A percentile compares a stretch with the other conserved stretches of the same genome.
Conservation (phyloP, 1,284 basidiomycete species). For the Ustilago trichophora region DNA sequence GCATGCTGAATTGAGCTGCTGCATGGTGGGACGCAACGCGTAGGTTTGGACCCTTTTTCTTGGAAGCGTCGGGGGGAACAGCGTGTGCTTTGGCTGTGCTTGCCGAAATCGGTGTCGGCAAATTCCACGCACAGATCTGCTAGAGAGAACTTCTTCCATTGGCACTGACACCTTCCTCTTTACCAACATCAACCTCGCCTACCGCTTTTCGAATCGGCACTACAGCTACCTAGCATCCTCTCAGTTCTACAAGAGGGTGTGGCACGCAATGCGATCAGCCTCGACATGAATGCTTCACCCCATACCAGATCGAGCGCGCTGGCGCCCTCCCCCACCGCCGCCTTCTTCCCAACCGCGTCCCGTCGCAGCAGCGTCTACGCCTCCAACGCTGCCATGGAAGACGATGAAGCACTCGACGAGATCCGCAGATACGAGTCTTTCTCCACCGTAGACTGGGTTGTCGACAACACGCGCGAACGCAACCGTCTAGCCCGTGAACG, state of each 20-base stretch:
- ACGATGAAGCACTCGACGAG: slow-evolving; percentile 60
- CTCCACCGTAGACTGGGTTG: slow-evolving; percentile 65
- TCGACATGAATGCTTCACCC: slow-evolving; percentile 30
- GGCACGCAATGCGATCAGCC: slow-evolving; percentile 20
- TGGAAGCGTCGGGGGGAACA: too few species aligned
- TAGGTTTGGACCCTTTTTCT: too few species aligned
- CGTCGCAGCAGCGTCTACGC: slow-evolving; percentile 12
- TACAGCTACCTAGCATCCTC: too few species aligned
- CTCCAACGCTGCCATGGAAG: slow-evolving; percentile 25
- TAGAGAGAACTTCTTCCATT: too few species aligned
- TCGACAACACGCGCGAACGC: slow-evolving; percentile 62
- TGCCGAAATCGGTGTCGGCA: too few species aligned
- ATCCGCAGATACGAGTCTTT: slow-evolving; percentile 57
- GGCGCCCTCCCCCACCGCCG: slow-evolving; percentile 24
- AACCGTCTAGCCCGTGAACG: slow-evolving; percentile 54
- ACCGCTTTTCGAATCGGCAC: too few species aligned
- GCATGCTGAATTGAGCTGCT: too few species aligned
- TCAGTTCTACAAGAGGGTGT: neutral
- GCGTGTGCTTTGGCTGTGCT: too few species aligned
- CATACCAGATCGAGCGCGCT: slow-evolving; percentile 17
- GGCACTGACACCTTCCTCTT: too few species aligned
- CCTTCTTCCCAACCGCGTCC: slow-evolving; percentile 21
- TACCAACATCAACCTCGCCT: too few species aligned
- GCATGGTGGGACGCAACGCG: too few species aligned
- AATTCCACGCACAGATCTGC: too few species aligned